These are phyloP conservation scores for Lepidium didymum DNA, from an alignment of 345 rosid genomes.

Conservation along the genomic window DNA sequence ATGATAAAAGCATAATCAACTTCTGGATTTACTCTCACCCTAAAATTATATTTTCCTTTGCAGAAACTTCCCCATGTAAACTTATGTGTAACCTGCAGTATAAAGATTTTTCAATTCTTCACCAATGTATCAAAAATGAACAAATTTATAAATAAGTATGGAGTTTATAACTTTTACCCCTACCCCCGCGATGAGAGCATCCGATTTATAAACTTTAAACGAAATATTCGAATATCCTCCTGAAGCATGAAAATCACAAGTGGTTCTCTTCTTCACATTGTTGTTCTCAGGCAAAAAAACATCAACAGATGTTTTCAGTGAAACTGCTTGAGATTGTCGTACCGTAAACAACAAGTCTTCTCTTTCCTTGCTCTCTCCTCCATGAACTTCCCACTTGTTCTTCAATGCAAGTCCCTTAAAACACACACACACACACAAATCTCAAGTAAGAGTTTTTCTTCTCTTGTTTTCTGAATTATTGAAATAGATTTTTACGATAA, in stretches of 20 bases:
- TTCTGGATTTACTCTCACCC: slow-evolving; percentile 56
- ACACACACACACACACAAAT: not conserved
- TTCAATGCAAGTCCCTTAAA: slow-evolving; percentile 38
- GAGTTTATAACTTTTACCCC: slow-evolving; percentile 16
- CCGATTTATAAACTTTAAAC: slow-evolving; percentile 47
- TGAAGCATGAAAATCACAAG: slow-evolving; percentile 42
- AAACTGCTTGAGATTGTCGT: slow-evolving; percentile 44
- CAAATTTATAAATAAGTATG: not conserved
- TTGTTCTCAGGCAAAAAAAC: slow-evolving; percentile 40
- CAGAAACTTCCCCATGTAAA: slow-evolving; percentile 57
- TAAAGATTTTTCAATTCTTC: not conserved
- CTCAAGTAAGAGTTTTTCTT: not conserved
- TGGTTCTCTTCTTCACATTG: slow-evolving; percentile 15
- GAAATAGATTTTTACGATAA: too few relatives aligned
- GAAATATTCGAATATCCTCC: slow-evolving; percentile 50
- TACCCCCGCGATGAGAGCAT: slow-evolving; percentile 64
- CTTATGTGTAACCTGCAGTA: slow-evolving; percentile 45
- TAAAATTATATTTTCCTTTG: slow-evolving; percentile 56
- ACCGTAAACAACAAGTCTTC: slow-evolving; percentile 38
- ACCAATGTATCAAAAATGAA: not conserved
- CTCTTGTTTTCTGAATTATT: not conserved
- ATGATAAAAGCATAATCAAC: slow-evolving; percentile 71
- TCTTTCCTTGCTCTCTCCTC: slow-evolving; percentile 41
- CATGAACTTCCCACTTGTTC: slow-evolving; percentile 50
- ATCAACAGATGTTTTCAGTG: slow-evolving; percentile 47